These are phyloP conservation scores for Fibroporia radiculosa DNA, from an alignment of 768 basidiomycete genomes.

Conservation along the genomic window DNA sequence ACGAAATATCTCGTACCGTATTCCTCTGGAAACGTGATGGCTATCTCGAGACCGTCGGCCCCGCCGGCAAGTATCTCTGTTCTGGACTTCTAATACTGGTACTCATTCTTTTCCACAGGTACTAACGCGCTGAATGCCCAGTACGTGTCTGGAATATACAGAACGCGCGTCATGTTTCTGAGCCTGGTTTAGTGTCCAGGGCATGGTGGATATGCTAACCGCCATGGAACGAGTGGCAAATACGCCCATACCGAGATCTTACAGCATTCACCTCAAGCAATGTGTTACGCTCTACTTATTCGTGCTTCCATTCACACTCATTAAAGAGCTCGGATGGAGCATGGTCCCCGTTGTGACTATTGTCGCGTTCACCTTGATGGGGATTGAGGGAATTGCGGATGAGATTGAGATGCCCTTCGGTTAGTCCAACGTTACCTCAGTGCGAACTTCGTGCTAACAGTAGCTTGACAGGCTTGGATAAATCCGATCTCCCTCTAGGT, in stretches of 20 bases:
- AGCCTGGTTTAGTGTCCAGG: constrained; percentile 45
- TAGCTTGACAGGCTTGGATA: constrained; percentile 28
- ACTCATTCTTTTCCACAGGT: constrained; percentile 31
- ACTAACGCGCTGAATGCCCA: constrained; percentile 69
- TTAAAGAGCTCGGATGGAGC: constrained; percentile 75
- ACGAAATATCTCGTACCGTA: constrained; percentile 64
- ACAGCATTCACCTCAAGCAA: constrained; percentile 91
- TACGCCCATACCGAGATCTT: constrained; percentile 75
- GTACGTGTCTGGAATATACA: constrained; percentile 39
- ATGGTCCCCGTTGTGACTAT: constrained; percentile 82
- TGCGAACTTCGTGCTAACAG: not conserved
- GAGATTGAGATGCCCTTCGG: constrained; percentile 96
- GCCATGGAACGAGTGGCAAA: constrained; percentile 89
- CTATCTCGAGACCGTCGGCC: constrained; percentile 82
- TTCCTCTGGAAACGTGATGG: constrained; percentile 76
- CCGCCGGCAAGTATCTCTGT: constrained; percentile 55
- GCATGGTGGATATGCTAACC: constrained; percentile 79
- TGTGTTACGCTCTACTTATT: constrained; percentile 91
- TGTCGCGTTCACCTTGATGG: constrained; percentile 87
- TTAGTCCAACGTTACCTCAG: constrained; percentile 21
- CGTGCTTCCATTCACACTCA: constrained; percentile 80
- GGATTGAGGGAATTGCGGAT: constrained; percentile 92
- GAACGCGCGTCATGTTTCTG: constrained; percentile 1
- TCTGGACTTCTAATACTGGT: not conserved
- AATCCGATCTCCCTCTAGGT: constrained; percentile 72